Evolutionary conservation across 164 flowering plant genomes (phyloP).

Genomic region (Annona cherimola): DNA sequence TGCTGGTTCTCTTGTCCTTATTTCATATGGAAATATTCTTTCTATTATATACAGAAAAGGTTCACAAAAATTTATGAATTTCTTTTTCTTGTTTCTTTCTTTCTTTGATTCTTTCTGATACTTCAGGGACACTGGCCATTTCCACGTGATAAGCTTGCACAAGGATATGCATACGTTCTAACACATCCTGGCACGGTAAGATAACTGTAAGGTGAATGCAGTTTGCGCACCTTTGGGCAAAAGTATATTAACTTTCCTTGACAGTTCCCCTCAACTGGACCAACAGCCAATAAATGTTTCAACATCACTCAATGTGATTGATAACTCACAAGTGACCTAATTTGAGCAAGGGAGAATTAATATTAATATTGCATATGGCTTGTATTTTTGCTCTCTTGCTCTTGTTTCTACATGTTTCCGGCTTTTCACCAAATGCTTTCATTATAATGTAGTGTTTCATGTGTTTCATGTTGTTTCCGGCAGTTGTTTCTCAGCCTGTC

Average conservation of each 20-base stretch:
- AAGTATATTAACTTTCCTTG: too few relatives aligned
- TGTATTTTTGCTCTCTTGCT: too few relatives aligned
- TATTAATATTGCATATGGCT: too few relatives aligned
- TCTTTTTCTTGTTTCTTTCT: background rate
- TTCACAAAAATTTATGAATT: background rate
- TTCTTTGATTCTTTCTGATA: background rate
- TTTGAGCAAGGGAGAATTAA: too few relatives aligned
- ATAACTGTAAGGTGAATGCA: too few relatives aligned
- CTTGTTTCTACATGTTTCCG: too few relatives aligned
- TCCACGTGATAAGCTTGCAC: constrained; percentile 54
- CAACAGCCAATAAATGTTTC: too few relatives aligned
- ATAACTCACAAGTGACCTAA: too few relatives aligned
- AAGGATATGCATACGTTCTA: constrained; percentile 63
- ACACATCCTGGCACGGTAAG: constrained; percentile 63
- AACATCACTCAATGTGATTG: too few relatives aligned
- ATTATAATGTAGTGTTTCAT: too few relatives aligned
- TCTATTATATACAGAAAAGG: background rate
- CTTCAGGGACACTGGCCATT: constrained; percentile 67
- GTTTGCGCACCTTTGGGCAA: too few relatives aligned
- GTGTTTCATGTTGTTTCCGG: background rate
- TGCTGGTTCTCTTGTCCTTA: background rate
- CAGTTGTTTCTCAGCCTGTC: background rate
- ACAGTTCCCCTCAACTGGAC: too few relatives aligned
- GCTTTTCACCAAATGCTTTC: background rate
- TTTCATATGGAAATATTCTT: background rate